Percentiles rank a stretch among this genome's conserved stretches.
These are phyloP conservation scores for Nakaseomyces delphensis DNA, from an alignment of 1,139 yeast genomes.

Conservation along the genomic window DNA sequence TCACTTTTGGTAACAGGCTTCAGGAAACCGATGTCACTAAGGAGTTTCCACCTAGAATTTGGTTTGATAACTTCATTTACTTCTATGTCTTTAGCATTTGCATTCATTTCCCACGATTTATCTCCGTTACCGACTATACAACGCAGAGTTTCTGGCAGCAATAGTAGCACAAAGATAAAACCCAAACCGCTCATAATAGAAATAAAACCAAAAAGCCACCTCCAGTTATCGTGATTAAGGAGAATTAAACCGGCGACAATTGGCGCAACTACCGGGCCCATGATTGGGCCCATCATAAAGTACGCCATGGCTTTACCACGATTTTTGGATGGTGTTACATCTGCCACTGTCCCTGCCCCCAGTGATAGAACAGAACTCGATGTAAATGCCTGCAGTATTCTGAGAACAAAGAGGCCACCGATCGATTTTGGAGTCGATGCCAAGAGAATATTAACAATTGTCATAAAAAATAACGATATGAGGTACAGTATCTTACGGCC, in stretches of 20 bases:
- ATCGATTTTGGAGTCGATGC: conserved; percentile 44
- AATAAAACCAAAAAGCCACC: conserved; percentile 50
- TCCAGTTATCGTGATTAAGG: conserved; percentile 39
- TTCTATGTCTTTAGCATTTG: conserved; percentile 2
- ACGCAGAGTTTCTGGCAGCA: conserved; percentile 48
- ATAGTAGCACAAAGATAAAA: conserved; percentile 35
- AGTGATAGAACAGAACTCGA: conserved; percentile 47
- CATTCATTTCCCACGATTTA: conserved; percentile 19
- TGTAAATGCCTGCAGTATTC: conserved; percentile 48
- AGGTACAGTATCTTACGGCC: conserved; percentile 48
- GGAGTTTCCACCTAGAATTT: conserved; percentile 14
- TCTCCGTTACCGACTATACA: conserved; percentile 49
- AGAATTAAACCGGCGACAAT: conserved; percentile 37
- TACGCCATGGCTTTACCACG: conserved; percentile 46
- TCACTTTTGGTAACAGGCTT: conserved; percentile 23
- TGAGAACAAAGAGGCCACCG: conserved; percentile 35
- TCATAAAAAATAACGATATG: conserved; percentile 38
- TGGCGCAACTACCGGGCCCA: conserved; percentile 53
- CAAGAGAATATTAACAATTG: conserved; percentile 41
- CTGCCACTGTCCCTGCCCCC: conserved; percentile 52
- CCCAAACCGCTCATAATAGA: conserved; percentile 39
- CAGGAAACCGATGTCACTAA: conserved; percentile 22
- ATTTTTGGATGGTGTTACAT: conserved; percentile 39
- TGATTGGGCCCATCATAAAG: conserved; percentile 53
- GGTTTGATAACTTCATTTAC: conserved; percentile 8